A percentile compares a stretch with the other conserved stretches of the same genome.
Evolutionary conservation across 768 basidiomycete species (phyloP).

Genomic region (Megacollybia marginata): DNA sequence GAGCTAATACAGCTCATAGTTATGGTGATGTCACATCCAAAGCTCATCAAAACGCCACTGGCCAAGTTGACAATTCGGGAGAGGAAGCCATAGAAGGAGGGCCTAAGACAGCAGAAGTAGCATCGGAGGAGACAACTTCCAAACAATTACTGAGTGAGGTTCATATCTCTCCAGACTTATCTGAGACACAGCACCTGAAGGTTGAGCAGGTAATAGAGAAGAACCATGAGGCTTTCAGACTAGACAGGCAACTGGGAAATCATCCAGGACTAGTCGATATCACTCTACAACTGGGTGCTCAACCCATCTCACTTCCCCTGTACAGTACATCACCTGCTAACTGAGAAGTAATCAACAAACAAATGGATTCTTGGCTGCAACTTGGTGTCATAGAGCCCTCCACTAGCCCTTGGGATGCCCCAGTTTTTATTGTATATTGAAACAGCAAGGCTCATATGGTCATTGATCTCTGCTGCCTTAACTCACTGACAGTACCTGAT

Average conservation of each 20-base stretch:
- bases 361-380: not conserved
- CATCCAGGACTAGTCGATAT: not conserved
- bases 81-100: too few relatives aligned
- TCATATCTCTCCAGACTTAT: not conserved
- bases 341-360: not conserved
- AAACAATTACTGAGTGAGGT: not conserved
- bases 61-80: not conserved
- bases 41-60: not conserved
- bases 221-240: not conserved
- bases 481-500: too few relatives aligned
- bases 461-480: too few relatives aligned
- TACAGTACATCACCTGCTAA: not conserved
- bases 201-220: too few relatives aligned
- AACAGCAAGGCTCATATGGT: too few relatives aligned
- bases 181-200: not conserved
- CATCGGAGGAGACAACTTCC: not conserved
- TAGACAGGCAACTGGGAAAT: not conserved
- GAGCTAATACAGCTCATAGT: not conserved
- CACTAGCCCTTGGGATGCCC: too few relatives aligned
- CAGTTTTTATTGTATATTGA: too few relatives aligned
- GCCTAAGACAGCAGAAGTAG: not conserved
- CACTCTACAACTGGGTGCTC: not conserved
- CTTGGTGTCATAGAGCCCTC: too few relatives aligned
- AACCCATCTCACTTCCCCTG: not conserved
- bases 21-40: not conserved